Evolutionary conservation across 2,329 filamentous ascomycete genomes (phyloP), one percentile per base, ranked within the genome.

Genomic region (Aureobasidium sp.): DNA sequence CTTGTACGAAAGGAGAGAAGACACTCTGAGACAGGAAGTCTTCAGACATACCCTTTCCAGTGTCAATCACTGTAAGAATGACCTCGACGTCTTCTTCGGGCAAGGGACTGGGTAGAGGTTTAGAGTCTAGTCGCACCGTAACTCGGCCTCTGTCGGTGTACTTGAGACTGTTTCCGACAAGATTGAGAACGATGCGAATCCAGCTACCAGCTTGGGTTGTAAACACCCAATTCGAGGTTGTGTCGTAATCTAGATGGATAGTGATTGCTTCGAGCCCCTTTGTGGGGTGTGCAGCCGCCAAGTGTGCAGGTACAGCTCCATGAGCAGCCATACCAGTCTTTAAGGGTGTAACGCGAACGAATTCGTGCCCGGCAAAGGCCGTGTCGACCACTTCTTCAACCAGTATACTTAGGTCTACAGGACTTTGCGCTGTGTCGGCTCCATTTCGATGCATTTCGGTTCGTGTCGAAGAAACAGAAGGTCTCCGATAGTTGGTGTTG

Each of bases 1-100:
- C 87, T 64, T 90, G 87, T 0, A 78, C 73, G 63, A 89, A 89
- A 0, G 86, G 83, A 0, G 80, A 82, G 70, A 86, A 90, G 0
- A 89, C 72, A 15, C 81, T 78, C 17, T 84, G 80, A 31, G 80
- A 77, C 5, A 89, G 72, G 65, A 85, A 90, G 8, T 87, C 83
- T 14, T 82, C 76, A 0, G 81, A 81, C 56, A 90, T 90, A 1
- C 87, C 87, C 39, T 79, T 79, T 0, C 87, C 87, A 0, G 85
- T 87, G 66, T 90, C 87, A 0, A 77, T 75, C 0, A 90, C 81
- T 11, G 64, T 64, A 27, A 63, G 25, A 6, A 41, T 4, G 12
- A 61, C 49, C 17, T 55, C 41, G 8, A 51, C 31, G n/a, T 52
- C 56, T 3, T 55, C 57, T 29, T 58, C 25, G 15, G 52, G 45